Conservation (phyloP, 768 basidiomycete species). For the Mycena leptocephala region DNA sequence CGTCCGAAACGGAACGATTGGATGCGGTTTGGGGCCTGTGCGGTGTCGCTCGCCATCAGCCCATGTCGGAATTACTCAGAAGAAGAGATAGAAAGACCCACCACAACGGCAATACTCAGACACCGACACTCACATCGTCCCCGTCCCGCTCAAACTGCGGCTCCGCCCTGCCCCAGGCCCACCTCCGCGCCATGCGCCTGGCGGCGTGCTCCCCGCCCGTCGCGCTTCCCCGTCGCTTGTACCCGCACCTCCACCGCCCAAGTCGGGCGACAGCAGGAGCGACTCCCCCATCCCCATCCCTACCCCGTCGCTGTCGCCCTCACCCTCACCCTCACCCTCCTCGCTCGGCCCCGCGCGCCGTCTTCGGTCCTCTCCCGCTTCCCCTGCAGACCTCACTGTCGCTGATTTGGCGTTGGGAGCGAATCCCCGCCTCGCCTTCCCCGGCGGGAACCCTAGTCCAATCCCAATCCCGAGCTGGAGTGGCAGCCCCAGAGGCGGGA, state of each 20-base stretch:
- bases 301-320: not conserved
- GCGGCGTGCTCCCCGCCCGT: slow-evolving; percentile 29
- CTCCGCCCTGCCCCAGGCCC: slow-evolving; percentile 12
- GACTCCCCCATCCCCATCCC: not conserved
- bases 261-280: not conserved
- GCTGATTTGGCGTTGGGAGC: not conserved
- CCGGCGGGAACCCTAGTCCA: slow-evolving; percentile 14
- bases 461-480: not conserved
- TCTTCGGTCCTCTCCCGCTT: not conserved
- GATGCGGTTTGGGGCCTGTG: too few species aligned
- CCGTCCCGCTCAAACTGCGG: slow-evolving; percentile 25
- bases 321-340: not conserved
- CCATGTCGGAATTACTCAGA: too few species aligned
- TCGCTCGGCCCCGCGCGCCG: not conserved
- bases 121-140: too few species aligned
- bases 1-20: too few species aligned
- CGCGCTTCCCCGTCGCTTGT: not conserved
- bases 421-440: not conserved
- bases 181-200: slow-evolving; percentile 27
- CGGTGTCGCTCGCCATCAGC: too few species aligned
- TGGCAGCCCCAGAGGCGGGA: slow-evolving; percentile 9
- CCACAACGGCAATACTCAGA: not conserved
- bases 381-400: too few species aligned
- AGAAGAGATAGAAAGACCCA: not conserved
- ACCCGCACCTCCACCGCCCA: not conserved